Base-by-base conservation (phyloP, 345 rosid genomes). In the Litchi chinensis region DNA sequence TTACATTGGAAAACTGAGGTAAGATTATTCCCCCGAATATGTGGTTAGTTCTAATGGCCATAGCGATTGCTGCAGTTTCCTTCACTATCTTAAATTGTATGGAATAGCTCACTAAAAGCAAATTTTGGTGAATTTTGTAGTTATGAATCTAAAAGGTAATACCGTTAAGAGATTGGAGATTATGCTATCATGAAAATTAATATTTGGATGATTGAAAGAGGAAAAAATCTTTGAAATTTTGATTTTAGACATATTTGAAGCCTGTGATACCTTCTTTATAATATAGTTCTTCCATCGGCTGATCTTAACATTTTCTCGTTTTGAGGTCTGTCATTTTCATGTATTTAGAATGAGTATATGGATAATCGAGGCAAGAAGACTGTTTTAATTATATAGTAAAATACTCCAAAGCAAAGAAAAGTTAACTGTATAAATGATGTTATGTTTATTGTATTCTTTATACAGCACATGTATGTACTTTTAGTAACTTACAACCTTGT, bases 1-100 rank as follows among this genome's bases (percentile, higher is more conserved):
- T 44, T 93, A 93, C 79, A 92, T 93, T 71, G 98, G 98, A 77
- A 95, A 95, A 76, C 83, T 95, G 64, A 93, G 98, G 98, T 95
- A 65, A 37, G 77, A 64, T 39, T 77, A 16, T 19, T 16, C n/a
- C 18, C 22, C 7, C 56, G 0, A 56, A 43, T 46, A 60, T 62
- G 60, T 24, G n/a, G n/a, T 18, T 59, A 3, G 21, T 67, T 73
- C 24, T 65, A 22, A 67, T 62, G 48, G 12, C 41, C 6, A 10
- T 5, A 3, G 56, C 22, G 41, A 28, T 48, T 21, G 5, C 37
- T 48, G 50, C 50, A 48, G 62, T 18, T 73, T 18, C 10, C 3
- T 13, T 1, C 16, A 46, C 18, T 48, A 32, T 63, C 19, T 3
- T 64, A 16, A 60, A 18, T 60, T 74, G 7, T 56, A 16, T 26